A percentile compares a stretch with the other conserved stretches of the same genome.
Evolutionary conservation across 257 asterid genomes (phyloP).

Genomic region (Lycium ferocissimum): DNA sequence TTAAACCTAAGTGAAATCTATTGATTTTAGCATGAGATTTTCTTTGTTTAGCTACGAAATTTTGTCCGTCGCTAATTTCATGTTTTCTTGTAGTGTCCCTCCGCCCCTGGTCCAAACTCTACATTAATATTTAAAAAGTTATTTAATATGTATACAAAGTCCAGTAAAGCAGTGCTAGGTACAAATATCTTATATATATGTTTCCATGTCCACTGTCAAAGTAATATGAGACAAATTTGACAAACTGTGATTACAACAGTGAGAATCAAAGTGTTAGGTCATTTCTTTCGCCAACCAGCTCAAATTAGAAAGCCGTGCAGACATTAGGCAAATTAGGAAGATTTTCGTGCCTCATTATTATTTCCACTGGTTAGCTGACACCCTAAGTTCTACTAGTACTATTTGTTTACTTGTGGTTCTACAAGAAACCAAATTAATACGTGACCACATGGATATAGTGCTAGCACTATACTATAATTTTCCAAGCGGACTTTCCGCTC

Average conservation of each 20-base stretch:
- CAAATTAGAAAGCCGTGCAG: neutral
- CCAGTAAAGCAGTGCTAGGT: no score
- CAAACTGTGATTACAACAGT: neutral
- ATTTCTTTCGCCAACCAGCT: conserved; percentile 22
- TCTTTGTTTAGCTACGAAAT: no score
- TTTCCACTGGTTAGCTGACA: conserved; percentile 26
- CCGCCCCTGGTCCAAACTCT: no score
- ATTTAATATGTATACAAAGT: no score
- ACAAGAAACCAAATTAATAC: conserved; percentile 10
- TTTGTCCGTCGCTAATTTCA: no score
- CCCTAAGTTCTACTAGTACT: neutral
- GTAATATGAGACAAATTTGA: neutral
- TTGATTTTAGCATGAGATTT: no score
- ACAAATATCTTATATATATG: neutral
- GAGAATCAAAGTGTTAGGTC: conserved; percentile 17
- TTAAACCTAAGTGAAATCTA: no score
- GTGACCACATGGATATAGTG: neutral
- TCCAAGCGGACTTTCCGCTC: neutral
- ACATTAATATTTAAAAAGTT: no score
- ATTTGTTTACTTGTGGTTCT: neutral
- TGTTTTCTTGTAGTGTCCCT: no score
- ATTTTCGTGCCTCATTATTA: neutral
- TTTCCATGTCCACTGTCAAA: neutral
- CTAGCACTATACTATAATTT: neutral
- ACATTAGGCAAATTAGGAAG: neutral